Percentiles rank a stretch among this genome's conserved stretches.
phyloP scores from a whole-genome alignment of 768 basidiomycete genomes.

The Paxillus ammoniavirescens region DNA sequence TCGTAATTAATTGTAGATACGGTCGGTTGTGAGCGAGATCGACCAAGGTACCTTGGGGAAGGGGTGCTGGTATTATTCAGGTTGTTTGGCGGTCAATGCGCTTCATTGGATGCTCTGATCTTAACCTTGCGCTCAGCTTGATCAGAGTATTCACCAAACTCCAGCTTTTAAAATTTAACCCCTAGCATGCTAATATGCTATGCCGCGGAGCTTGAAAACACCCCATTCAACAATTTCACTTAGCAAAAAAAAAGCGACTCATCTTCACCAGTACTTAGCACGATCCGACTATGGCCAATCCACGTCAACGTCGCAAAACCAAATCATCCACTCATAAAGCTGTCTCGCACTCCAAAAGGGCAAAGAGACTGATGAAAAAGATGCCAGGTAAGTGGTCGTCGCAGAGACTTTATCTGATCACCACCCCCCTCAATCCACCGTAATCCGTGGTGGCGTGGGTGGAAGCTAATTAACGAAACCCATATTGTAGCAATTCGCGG shows the following conservation, averaged over 20 bases:
- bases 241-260: constrained; percentile 4
- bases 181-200: too few relatives aligned
- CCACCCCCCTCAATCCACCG: background rate
- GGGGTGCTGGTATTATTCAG: too few relatives aligned
- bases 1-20: background rate
- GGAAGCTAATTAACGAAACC: constrained; percentile 4
- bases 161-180: too few relatives aligned
- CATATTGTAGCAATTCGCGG: constrained; percentile 65
- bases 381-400: constrained; percentile 56
- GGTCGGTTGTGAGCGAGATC: too few relatives aligned
- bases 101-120: too few relatives aligned
- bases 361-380: constrained; percentile 77
- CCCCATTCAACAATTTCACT: background rate
- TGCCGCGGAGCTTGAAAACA: constrained; percentile 1
- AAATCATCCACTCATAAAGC: constrained; percentile 74
- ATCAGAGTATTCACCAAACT: too few relatives aligned
- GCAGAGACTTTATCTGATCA: background rate
- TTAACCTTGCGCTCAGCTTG: too few relatives aligned
- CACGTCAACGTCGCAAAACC: constrained; percentile 85
- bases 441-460: background rate
- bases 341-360: constrained; percentile 70
- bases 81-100: too few relatives aligned
- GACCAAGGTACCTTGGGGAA: too few relatives aligned
- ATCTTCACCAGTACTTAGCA: too few relatives aligned
- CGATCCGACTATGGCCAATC: constrained; percentile 73